Evolutionary conservation across 139 green algal genomes (phyloP).

Genomic region (Chlamydomonas schloesseri): DNA sequence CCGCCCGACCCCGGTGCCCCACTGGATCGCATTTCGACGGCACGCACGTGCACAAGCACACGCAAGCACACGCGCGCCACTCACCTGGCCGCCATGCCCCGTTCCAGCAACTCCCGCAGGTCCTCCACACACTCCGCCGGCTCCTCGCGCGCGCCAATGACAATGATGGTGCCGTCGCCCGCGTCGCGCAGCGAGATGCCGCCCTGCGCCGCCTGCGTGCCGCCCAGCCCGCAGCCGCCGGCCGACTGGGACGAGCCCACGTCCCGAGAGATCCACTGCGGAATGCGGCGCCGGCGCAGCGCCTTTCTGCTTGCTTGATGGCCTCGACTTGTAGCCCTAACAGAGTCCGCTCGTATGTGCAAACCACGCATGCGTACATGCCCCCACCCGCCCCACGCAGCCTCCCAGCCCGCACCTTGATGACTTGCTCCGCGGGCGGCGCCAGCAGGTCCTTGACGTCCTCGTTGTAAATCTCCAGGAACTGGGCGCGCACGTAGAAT

Average conservation of each 20-base stretch:
- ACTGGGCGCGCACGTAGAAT: constrained; percentile 49
- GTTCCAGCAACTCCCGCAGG: constrained; percentile 51
- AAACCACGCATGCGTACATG: too few relatives aligned
- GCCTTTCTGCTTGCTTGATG: too few relatives aligned
- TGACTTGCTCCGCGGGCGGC: constrained; percentile 17
- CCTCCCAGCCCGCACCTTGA: neutral
- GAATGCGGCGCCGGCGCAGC: too few relatives aligned
- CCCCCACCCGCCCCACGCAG: too few relatives aligned
- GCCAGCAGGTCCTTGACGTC: constrained; percentile 63
- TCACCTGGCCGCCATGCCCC: constrained; percentile 46
- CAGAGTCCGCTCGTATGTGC: too few relatives aligned
- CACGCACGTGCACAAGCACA: too few relatives aligned
- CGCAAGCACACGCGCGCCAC: too few relatives aligned
- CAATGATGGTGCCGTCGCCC: constrained; percentile 60
- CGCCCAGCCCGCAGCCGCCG: too few relatives aligned
- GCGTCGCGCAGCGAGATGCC: constrained; percentile 66
- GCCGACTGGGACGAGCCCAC: too few relatives aligned
- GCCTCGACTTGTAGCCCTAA: too few relatives aligned
- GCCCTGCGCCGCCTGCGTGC: neutral
- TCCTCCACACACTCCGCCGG: constrained; percentile 43
- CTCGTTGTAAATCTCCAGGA: constrained; percentile 72
- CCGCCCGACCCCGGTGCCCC: too few relatives aligned
- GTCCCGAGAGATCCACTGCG: constrained; percentile 17
- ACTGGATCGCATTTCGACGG: too few relatives aligned
- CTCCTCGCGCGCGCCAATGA: constrained; percentile 67